Evolutionary conservation across 495 filamentous ascomycete genomes (phyloP).

Genomic region (Sporormia fimetaria): DNA sequence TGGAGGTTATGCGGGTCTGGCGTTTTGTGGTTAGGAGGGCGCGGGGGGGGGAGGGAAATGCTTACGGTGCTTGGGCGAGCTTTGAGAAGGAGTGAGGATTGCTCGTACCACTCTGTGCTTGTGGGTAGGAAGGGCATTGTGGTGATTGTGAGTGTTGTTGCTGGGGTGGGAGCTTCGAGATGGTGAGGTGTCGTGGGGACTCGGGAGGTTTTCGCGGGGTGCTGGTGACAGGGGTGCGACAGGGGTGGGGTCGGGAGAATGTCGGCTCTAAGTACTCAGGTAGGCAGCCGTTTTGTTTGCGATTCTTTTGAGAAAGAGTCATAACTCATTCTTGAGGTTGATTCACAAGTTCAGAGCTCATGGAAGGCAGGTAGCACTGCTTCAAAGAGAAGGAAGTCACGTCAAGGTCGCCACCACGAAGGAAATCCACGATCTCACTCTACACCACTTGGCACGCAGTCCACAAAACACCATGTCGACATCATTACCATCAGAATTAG

Average conservation of each 20-base stretch:
- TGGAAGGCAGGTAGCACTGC: no score
- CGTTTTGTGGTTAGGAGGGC: neutral
- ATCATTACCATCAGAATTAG: no score
- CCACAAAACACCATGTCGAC: no score
- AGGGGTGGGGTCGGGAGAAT: slow-evolving; percentile 4
- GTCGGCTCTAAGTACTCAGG: slow-evolving; percentile 7
- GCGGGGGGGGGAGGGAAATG: slow-evolving; percentile 7
- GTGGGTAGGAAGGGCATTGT: slow-evolving; percentile 52
- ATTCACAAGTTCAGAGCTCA: no score
- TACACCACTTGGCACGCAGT: no score
- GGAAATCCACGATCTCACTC: no score
- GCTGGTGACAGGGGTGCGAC: no score
- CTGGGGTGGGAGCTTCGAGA: slow-evolving; percentile 1
- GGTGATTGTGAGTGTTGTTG: neutral
- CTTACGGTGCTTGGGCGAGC: slow-evolving; percentile 54
- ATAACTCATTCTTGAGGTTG: no score
- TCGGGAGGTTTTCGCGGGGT: slow-evolving; percentile 16
- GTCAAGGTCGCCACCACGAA: no score
- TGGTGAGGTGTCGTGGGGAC: slow-evolving; percentile 4
- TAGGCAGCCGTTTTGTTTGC: no score
- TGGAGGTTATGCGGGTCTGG: slow-evolving; percentile 73
- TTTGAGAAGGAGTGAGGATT: slow-evolving; percentile 50
- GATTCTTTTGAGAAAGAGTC: no score
- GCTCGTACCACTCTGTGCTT: slow-evolving; percentile 51
- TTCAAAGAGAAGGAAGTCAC: no score